Evolutionary conservation across 176 grass and related monocot genomes (phyloP), one percentile per base, ranked within the genome.

Genomic region (Triticum urartu): DNA sequence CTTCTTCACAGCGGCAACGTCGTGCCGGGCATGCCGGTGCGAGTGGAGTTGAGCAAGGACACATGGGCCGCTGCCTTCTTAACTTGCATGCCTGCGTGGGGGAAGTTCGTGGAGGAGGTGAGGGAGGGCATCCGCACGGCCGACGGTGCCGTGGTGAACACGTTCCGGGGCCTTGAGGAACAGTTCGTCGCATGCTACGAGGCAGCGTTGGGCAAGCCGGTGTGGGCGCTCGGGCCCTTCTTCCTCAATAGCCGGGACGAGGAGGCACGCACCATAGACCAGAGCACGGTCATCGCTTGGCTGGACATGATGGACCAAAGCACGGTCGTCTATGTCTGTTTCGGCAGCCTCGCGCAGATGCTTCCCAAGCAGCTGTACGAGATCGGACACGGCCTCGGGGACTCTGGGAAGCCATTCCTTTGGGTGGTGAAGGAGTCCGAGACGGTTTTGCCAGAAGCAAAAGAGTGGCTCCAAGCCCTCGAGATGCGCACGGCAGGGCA

Each of bases 351-450:
- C 6, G 50, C 25, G 0, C 35, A 65, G 22, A 77, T 62, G 75
- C 67, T 5, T 0, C 71, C 69, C 0, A 25, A 56, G 71, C 85
- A 88, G 47, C 70, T 95, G 20, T 72, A 84, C 35, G 91, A 95
- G 80, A 24, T 95, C 5, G 94, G 91, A 11, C 50, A 74, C 9
- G 91, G 90, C 20, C 83, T 95, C 7, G 88, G 87, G 66, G 90
- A 86, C 52, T 63, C 92, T 13, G 64, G 89, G 10, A 72, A 12
- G 72, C 93, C 93, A 1, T 95, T 95, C 63, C n/a, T 95, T 15
- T 95, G 93, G 93, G 93, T 90, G 82, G 79, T 90, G 34, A 92
- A 95, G 75, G 79, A 70, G 20, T 9, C 65, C 3, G 90, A 95
- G 50, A 58, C 13, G 4, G 12, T 56, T 0, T 1, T 32, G 0